Conservation (phyloP, 164 flowering plant species). For the Dillenia suffruticosa region DNA sequence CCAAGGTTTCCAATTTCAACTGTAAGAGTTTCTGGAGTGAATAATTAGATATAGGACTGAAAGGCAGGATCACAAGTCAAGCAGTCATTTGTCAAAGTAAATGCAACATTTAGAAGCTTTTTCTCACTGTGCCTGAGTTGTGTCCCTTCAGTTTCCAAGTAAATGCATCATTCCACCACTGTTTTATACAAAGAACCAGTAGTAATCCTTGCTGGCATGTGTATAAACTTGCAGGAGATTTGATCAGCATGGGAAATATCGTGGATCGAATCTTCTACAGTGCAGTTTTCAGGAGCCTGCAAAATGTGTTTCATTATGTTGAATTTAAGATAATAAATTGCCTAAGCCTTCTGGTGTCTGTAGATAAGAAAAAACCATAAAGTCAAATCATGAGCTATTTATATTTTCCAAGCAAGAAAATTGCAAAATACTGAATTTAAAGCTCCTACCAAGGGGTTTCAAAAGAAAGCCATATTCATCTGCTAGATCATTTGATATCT, state of each 20-base stretch:
- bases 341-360: slow-evolving; percentile 96
- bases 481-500: slow-evolving; percentile 79
- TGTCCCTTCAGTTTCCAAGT: slow-evolving; percentile 76
- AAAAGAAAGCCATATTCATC: slow-evolving; percentile 93
- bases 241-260: slow-evolving; percentile 79
- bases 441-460: slow-evolving; percentile 74
- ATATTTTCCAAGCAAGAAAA: slow-evolving; percentile 2
- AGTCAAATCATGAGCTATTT: neutral
- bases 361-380: slow-evolving; percentile 9
- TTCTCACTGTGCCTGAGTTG: slow-evolving; percentile 97
- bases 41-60: neutral
- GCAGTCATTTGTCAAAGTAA: slow-evolving; percentile 88
- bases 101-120: slow-evolving; percentile 88
- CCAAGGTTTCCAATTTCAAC: too few species aligned
- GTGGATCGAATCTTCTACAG: slow-evolving; percentile 78
- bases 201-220: neutral
- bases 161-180: slow-evolving; percentile 10
- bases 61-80: slow-evolving; percentile 90
- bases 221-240: slow-evolving; percentile 61
- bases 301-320: slow-evolving; percentile 89
- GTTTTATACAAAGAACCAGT: slow-evolving; percentile 3
- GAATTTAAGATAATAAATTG: slow-evolving; percentile 91
- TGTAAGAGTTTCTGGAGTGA: too few species aligned
- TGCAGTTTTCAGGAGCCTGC: slow-evolving; percentile 63
- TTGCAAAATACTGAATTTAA: neutral